Evolutionary conservation across 495 filamentous ascomycete genomes (phyloP).

Genomic region (Daldinia loculata): DNA sequence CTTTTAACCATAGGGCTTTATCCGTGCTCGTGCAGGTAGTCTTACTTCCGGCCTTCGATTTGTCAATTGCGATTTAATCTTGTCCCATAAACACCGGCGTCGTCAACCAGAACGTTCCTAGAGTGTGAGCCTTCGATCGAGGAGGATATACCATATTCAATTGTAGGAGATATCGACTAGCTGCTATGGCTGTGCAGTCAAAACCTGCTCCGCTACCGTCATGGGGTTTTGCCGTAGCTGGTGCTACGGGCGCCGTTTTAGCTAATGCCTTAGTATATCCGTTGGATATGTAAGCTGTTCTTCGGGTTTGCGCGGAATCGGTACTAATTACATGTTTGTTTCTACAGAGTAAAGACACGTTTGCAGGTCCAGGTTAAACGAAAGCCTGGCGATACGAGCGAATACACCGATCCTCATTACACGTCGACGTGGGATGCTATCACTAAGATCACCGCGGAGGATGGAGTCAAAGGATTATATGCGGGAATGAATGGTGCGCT

Average conservation of each 20-base stretch:
- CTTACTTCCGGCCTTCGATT: slow-evolving; percentile 1
- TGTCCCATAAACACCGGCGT: not conserved
- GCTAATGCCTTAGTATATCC: slow-evolving; percentile 98
- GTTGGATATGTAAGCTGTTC: slow-evolving; percentile 82
- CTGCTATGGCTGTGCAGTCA: slow-evolving; percentile 78
- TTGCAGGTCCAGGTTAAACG: slow-evolving; percentile 94
- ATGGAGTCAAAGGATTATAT: slow-evolving; percentile 85
- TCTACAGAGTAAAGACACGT: slow-evolving; percentile 86
- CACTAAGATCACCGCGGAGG: slow-evolving; percentile 80
- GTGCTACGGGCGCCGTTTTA: slow-evolving; percentile 90
- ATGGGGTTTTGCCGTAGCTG: slow-evolving; percentile 92
- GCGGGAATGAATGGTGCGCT: slow-evolving; percentile 86
- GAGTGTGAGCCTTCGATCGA: slow-evolving; percentile 4
- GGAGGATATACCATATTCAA: not conserved
- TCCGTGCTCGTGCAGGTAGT: slow-evolving; percentile 18
- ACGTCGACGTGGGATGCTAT: slow-evolving; percentile 87
- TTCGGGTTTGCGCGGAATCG: not conserved
- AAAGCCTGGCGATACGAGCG: slow-evolving; percentile 54
- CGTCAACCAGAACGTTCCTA: slow-evolving; percentile 3
- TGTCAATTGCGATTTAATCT: slow-evolving; percentile 13
- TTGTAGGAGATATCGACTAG: slow-evolving; percentile 3
- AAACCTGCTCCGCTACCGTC: slow-evolving; percentile 82
- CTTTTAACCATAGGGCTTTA: slow-evolving; percentile 39
- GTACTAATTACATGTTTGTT: slow-evolving; percentile 25
- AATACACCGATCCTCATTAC: slow-evolving; percentile 72